These are phyloP conservation scores for Pythium plurisporium DNA, from an alignment of 352 stramenopile genomes.

Conservation along the genomic window DNA sequence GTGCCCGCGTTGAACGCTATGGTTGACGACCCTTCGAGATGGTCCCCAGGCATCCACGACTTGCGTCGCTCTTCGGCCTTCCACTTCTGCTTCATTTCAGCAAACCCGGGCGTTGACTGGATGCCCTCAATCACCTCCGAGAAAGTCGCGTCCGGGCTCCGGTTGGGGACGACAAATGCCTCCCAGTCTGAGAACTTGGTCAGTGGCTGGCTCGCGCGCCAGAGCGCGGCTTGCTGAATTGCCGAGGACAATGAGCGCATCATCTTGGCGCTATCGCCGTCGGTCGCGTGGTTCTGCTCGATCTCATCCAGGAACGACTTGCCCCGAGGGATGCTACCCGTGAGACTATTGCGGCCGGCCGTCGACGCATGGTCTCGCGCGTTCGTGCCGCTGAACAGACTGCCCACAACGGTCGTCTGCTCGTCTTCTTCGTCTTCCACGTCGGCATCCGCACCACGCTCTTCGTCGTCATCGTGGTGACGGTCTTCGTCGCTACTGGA, in stretches of 20 bases:
- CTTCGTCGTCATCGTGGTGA: slow-evolving; percentile 37
- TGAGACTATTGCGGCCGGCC: slow-evolving; percentile 12
- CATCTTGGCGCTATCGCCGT: slow-evolving; percentile 54
- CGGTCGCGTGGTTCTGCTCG: slow-evolving; percentile 55
- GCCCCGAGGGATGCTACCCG: slow-evolving; percentile 7
- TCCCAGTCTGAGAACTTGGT: slow-evolving; percentile 69
- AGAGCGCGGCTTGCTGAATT: slow-evolving; percentile 73
- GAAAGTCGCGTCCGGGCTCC: slow-evolving; percentile 64
- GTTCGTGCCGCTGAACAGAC: slow-evolving; percentile 66
- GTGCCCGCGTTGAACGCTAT: background rate
- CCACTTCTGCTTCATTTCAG: slow-evolving; percentile 44
- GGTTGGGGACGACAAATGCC: slow-evolving; percentile 39
- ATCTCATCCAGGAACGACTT: slow-evolving; percentile 65
- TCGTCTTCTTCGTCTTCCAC: slow-evolving; percentile 72
- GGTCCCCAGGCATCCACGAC: slow-evolving; percentile 70
- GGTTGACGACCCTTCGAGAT: background rate
- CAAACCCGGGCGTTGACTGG: slow-evolving; percentile 37
- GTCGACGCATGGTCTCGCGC: slow-evolving; percentile 40
- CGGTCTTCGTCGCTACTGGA: slow-evolving; percentile 77
- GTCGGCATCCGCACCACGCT: slow-evolving; percentile 38
- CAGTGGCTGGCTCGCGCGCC: slow-evolving; percentile 68
- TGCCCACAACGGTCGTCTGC: slow-evolving; percentile 75
- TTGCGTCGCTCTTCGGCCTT: slow-evolving; percentile 58
- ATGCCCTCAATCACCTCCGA: slow-evolving; percentile 73
- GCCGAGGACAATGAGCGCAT: slow-evolving; percentile 73